Evolutionary conservation across 2,329 filamentous ascomycete species (phyloP).

Genomic region (Aspergillus sp.): DNA sequence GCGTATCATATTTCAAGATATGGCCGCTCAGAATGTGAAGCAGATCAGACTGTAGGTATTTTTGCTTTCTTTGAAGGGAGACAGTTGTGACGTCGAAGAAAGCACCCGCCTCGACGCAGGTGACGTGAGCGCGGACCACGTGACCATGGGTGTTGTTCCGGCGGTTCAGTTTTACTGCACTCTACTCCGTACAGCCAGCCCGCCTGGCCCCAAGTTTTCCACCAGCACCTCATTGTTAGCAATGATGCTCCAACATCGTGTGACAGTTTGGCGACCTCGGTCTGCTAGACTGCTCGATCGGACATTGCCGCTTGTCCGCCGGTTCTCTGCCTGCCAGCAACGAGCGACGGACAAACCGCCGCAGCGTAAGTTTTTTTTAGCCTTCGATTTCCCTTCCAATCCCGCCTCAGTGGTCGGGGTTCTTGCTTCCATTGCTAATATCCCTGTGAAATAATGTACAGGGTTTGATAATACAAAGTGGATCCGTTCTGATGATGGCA

Average conservation of each 20-base stretch:
- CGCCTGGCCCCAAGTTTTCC: not conserved
- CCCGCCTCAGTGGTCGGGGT: not conserved
- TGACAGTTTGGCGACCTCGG: conserved; percentile 4
- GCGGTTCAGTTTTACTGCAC: not conserved
- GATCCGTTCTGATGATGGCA: not conserved
- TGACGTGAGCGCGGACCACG: not conserved
- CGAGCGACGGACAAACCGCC: conserved; percentile 17
- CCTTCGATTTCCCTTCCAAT: not conserved
- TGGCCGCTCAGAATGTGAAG: not conserved
- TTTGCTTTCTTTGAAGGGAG: not conserved
- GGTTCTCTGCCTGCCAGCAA: conserved; percentile 26
- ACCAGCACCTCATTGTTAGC: not conserved
- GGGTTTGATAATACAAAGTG: not conserved
- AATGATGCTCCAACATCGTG: conserved; percentile 31
- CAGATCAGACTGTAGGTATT: not conserved
- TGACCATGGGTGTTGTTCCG: not conserved
- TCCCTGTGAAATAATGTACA: not conserved
- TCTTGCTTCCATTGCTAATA: not conserved
- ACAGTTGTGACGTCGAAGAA: not conserved
- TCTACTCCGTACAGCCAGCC: not conserved
- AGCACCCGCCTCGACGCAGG: no score
- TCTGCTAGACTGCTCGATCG: conserved; percentile 16
- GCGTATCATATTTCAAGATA: conserved; percentile 44
- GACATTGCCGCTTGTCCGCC: conserved; percentile 18
- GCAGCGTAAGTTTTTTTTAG: conserved; percentile 24